These are phyloP conservation scores for Daldinia sp. DNA, from an alignment of 2,329 filamentous ascomycete species.

Conservation along the genomic window DNA sequence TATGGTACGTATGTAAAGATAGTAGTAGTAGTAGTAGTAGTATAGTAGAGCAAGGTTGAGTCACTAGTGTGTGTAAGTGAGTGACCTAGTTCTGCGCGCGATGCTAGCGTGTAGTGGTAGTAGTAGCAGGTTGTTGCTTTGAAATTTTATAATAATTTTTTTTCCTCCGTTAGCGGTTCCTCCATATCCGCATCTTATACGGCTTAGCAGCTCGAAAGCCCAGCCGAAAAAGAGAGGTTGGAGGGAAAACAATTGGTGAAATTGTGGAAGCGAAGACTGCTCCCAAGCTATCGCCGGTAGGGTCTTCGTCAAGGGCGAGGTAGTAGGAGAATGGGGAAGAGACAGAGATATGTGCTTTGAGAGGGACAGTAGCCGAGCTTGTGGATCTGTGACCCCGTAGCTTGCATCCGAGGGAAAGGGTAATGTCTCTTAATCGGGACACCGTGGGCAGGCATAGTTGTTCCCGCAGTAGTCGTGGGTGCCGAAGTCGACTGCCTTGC, in stretches of 20 bases:
- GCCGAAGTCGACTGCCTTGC: conserved; percentile 59
- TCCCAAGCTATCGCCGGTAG: not conserved
- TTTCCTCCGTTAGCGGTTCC: not conserved
- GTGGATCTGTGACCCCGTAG: conserved; percentile 33
- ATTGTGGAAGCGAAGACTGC: not conserved
- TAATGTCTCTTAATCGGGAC: conserved; percentile 48
- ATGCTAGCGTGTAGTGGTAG: not conserved
- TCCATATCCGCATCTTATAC: not conserved
- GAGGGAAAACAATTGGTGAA: not conserved
- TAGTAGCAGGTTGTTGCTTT: not conserved
- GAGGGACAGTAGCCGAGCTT: conserved; percentile 40
- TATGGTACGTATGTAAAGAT: not conserved
- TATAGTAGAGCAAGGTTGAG: conserved; percentile 10
- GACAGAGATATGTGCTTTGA: not conserved
- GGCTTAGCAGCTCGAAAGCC: not conserved
- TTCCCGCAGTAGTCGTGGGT: conserved; percentile 59
- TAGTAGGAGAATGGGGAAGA: not conserved
- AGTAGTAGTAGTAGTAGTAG: no score
- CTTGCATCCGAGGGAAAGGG: conserved; percentile 41
- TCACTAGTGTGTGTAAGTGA: not conserved
- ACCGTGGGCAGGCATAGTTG: conserved; percentile 54
- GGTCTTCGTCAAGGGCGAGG: not conserved
- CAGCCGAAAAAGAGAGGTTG: not conserved
- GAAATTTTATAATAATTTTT: not conserved
- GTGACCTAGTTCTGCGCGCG: conserved; percentile 2